These are phyloP conservation scores for Mrakia hoshinonis DNA, from an alignment of 768 basidiomycete genomes.

Conservation along the genomic window DNA sequence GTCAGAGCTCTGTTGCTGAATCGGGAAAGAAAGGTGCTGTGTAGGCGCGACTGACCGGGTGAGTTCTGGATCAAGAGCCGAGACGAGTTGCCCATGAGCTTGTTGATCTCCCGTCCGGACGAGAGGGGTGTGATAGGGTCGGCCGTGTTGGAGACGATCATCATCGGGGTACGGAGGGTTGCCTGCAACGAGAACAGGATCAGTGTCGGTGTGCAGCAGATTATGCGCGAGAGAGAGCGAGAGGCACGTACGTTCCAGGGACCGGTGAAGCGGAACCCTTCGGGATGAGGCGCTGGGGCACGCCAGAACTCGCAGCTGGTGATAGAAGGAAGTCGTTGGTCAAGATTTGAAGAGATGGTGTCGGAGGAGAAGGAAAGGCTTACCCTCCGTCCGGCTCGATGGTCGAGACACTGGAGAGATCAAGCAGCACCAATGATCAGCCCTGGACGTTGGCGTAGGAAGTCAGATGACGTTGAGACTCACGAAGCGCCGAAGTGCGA, in stretches of 20 bases:
- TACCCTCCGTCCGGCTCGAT: slow-evolving; percentile 18
- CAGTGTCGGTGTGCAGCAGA: not conserved
- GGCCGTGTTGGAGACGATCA: slow-evolving; percentile 24
- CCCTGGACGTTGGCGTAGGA: no score
- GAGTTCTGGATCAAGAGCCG: slow-evolving; percentile 22
- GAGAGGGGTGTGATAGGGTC: slow-evolving; percentile 22
- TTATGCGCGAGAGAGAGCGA: not conserved
- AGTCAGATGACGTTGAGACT: not conserved
- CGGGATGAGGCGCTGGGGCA: not conserved
- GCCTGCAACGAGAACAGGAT: not conserved
- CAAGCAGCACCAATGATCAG: no score
- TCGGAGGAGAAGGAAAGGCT: not conserved
- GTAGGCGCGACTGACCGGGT: slow-evolving; percentile 9
- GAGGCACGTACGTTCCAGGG: slow-evolving; percentile 20
- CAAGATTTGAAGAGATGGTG: no score
- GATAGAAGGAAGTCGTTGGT: not conserved
- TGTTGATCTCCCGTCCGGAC: slow-evolving; percentile 11
- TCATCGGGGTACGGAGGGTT: slow-evolving; percentile 7
- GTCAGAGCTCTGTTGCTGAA: no score
- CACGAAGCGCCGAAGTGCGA: slow-evolving; percentile 10
- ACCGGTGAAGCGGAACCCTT: slow-evolving; percentile 20
- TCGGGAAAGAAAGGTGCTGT: no score
- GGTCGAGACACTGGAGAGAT: not conserved
- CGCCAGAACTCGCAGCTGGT: slow-evolving; percentile 24
- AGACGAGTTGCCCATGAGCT: slow-evolving; percentile 20